Conservation (phyloP, 1,284 basidiomycete genomes). For the Leccinum solheimii region DNA sequence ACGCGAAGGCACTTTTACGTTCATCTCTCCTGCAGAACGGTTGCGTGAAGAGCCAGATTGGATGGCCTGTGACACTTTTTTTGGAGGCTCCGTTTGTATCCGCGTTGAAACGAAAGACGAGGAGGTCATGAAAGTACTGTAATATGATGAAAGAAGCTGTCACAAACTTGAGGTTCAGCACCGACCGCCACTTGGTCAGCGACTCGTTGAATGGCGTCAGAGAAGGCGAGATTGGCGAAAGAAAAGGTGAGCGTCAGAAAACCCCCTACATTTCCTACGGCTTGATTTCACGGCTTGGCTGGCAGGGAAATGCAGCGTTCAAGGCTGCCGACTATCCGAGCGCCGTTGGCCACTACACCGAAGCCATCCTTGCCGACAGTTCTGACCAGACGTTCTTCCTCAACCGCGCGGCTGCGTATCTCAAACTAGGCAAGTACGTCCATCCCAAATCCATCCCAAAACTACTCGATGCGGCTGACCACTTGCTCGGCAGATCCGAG, state of each 20-base stretch:
- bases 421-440: slow-evolving; percentile 83
- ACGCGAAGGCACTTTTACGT: slow-evolving; percentile 29
- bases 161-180: neutral
- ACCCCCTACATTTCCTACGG: neutral
- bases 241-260: slow-evolving; percentile 24
- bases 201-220: slow-evolving; percentile 32
- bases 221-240: slow-evolving; percentile 35
- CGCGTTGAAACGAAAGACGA: neutral
- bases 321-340: slow-evolving; percentile 51
- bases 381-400: slow-evolving; percentile 67
- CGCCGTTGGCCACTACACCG: slow-evolving; percentile 69
- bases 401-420: slow-evolving; percentile 80
- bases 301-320: slow-evolving; percentile 62
- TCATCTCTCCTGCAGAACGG: slow-evolving; percentile 2
- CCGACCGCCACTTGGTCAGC: slow-evolving; percentile 10
- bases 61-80: neutral
- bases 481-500: slow-evolving; percentile 47
- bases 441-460: slow-evolving; percentile 7
- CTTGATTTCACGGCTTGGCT: slow-evolving; percentile 1
- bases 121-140: neutral
- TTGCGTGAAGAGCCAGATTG: slow-evolving; percentile 7
- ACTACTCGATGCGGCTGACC: slow-evolving; percentile 7
- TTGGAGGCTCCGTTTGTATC: slow-evolving; percentile 3
- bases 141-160: neutral
- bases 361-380: slow-evolving; percentile 66